Evolutionary conservation across 305 asterid species (phyloP), one percentile per base, ranked within the genome.

Genomic region (Rubia tinctorum): DNA sequence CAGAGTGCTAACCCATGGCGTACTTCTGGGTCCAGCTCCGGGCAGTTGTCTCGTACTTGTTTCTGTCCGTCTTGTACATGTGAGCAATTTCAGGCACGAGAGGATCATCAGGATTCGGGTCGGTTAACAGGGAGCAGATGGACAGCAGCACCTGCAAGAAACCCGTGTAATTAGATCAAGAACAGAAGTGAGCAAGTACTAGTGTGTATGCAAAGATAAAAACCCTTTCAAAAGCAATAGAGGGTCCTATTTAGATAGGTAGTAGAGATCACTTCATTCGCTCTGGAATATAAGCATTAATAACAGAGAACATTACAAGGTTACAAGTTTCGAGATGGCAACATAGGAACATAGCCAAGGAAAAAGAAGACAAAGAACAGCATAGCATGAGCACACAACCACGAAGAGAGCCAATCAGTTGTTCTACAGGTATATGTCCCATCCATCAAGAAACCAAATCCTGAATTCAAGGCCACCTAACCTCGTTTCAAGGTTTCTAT

Each of bases 1-100:
- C 69, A 71, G 71, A 34, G 47, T 20, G 60, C 78, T 78, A 82
- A 55, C 84, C 84, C 84, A 82, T 80, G 44, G 82, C 78, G 18
- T 79, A 79, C 76, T 82, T 82, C 63, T 82, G 83, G 75, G 85
- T 82, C 85, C 85, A 82, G 85, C 83, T 79, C 65, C 83, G 75
- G 72, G 85, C 85, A 60, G 85, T 82, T 22, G 83, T 75, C 72
- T 82, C 85, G 0, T 82, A 82, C 83, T 82, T 82, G 81, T 75
- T 73, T 70, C 75, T 67, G 39, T 82, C 85, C 8, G 83, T 82
- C 75, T 82, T 82, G 67, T 82, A 82, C 85, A 82, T 79, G 47
- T 82, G 85, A 66, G 85, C 85, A 47, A 82, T 82, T 66, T 82
- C 85, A 1, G 85, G 85, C 43, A 82, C 85, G 11, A 82, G 77